Evolutionary conservation across 805 yeast species (phyloP).

Genomic region (Candida fluviatilis): DNA sequence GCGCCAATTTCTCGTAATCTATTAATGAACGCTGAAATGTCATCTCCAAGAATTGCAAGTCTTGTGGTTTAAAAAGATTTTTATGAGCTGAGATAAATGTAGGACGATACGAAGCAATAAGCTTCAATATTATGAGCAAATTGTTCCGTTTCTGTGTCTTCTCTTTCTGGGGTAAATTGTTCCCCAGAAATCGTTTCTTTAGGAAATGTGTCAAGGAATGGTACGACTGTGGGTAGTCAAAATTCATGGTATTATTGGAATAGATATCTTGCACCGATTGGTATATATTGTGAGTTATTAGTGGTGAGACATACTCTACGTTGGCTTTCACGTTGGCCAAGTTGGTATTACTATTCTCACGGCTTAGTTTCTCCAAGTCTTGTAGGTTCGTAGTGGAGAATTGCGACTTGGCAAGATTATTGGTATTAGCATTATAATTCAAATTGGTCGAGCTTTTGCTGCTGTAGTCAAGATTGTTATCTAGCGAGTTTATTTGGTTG

Average conservation of each 20-base stretch:
- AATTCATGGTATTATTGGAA: constrained; percentile 44
- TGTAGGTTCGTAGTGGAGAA: neutral
- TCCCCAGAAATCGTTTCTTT: constrained; percentile 53
- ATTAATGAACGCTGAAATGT: constrained; percentile 40
- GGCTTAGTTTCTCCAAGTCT: constrained; percentile 1
- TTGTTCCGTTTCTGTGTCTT: constrained; percentile 27
- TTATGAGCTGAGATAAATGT: constrained; percentile 75
- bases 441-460: neutral
- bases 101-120: constrained; percentile 66
- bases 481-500: constrained; percentile 1
- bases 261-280: constrained; percentile 49
- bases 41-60: constrained; percentile 51
- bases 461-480: constrained; percentile 1
- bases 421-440: neutral
- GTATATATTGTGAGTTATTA: constrained; percentile 53
- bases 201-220: constrained; percentile 56
- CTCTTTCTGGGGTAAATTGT: constrained; percentile 30
- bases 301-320: constrained; percentile 50
- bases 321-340: neutral
- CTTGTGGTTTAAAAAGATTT: constrained; percentile 62
- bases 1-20: constrained; percentile 41
- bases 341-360: neutral
- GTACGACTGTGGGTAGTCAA: constrained; percentile 60
- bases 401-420: neutral
- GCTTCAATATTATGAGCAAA: constrained; percentile 44